Evolutionary conservation across 495 filamentous ascomycete species (phyloP), one percentile per base, ranked within the genome.

Genomic region (Xylaria flabelliformis): DNA sequence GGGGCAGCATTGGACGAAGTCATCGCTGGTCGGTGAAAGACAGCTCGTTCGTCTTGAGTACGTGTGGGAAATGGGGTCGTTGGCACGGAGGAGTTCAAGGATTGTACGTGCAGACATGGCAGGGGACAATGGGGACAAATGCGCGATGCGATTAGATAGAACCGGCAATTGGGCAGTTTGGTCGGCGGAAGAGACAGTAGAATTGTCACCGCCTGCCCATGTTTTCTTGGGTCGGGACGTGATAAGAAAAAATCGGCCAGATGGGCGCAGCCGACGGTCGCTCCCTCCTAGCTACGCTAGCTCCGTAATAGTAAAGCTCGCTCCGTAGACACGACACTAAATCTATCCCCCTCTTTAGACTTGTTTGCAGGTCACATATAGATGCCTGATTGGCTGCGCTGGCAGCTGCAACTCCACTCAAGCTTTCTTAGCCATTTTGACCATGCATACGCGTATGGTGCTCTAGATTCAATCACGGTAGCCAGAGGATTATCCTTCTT

Each of bases 11-110:
- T 74, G 75, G 78, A 80, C 78, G 78, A 80, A 80, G 78, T 80
- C 78, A 80, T 80, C 78, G 78, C 78, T 79, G 56, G 75, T 78
- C 67, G 65, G 69, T 72, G 59, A 59, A 64, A 72, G 71, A 80
- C 78, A 79, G 78, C 78, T 80, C 78, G 71, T 80, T 80, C 78
- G 78, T 76, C 78, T 77, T 67, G 21, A 67, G 67, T 70, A 68
- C 67, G 69, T 74, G 32, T 56, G 26, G 34, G 24, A 42, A 51
- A 19, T 61, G 51, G 65, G 59, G 70, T 67, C 70, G 70, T 41
- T 58, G 41, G 36, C 63, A 34, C 62, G 26, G 41, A 61, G 53
- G 42, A 61, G 50, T 34, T 48, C 15, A 46, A 44, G 19, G 69
- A 55, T 48, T 58, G 70, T 65, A 66, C 39, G 41, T 34, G 41